Conservation (phyloP, 2,329 filamentous ascomycete genomes). For the Elsinoe fawcettii region DNA sequence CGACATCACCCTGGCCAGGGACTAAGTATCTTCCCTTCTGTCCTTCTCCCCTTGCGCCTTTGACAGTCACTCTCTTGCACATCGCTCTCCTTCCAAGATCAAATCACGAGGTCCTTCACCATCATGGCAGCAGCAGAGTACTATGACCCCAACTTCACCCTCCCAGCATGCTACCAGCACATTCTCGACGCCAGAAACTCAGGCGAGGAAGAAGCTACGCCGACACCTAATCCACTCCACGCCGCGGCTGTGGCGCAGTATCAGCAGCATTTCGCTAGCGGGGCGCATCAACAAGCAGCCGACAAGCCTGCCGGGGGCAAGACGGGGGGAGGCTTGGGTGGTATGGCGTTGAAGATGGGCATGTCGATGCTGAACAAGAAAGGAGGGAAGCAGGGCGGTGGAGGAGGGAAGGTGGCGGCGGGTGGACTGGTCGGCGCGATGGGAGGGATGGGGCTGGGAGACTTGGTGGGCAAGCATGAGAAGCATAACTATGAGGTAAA, state of each 20-base stretch:
- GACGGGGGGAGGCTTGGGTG: neutral
- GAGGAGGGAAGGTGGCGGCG: neutral
- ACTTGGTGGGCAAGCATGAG: neutral
- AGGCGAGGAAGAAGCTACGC: neutral
- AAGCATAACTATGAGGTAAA: neutral
- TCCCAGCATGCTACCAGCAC: conserved; percentile 3
- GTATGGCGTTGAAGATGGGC: conserved; percentile 3
- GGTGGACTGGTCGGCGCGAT: neutral
- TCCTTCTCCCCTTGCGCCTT: neutral
- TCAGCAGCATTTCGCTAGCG: conserved; percentile 2
- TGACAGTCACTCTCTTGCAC: neutral
- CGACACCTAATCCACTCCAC: neutral
- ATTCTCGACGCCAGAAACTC: neutral
- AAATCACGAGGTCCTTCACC: too few species aligned
- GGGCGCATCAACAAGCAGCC: neutral
- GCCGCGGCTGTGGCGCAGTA: neutral
- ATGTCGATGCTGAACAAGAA: conserved; percentile 8
- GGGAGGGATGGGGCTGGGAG: neutral
- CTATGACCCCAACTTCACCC: conserved; percentile 2
- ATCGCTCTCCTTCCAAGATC: too few species aligned
- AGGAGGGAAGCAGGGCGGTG: neutral
- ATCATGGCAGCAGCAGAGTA: conserved; percentile 6
- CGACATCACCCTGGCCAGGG: neutral
- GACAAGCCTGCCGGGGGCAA: neutral
- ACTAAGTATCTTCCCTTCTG: neutral